Conservation (phyloP, 2,329 filamentous ascomycete genomes). For the Fusarium guadeloupense region DNA sequence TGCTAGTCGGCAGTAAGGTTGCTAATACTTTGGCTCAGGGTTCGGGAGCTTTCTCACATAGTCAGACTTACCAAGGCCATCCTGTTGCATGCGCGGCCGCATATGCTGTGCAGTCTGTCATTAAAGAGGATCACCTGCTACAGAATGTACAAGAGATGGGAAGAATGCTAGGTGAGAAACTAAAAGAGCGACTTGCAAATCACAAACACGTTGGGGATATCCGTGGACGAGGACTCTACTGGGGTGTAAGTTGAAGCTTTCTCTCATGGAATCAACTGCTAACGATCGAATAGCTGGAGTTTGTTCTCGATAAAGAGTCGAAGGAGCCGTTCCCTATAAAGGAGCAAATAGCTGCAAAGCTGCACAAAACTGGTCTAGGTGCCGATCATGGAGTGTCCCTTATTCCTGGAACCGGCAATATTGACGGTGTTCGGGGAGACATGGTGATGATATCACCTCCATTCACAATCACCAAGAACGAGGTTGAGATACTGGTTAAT, state of each 20-base stretch:
- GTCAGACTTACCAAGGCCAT: constrained; percentile 63
- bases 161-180: neutral
- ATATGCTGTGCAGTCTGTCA: constrained; percentile 47
- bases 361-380: constrained; percentile 14
- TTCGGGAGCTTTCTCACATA: constrained; percentile 59
- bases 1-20: constrained; percentile 18
- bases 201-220: constrained; percentile 35
- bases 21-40: constrained; percentile 19
- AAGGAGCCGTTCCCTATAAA: constrained; percentile 10
- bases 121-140: constrained; percentile 28
- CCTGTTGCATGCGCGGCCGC: constrained; percentile 52
- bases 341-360: constrained; percentile 9
- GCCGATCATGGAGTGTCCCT: constrained; percentile 6
- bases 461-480: constrained; percentile 18
- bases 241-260: constrained; percentile 20
- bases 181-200: constrained; percentile 4
- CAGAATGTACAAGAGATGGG: constrained; percentile 21
- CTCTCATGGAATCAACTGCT: accelerated
- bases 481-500: constrained; percentile 1
- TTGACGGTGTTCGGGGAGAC: constrained; percentile 17
- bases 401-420: constrained; percentile 14
- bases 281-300: constrained; percentile 14
- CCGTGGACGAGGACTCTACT: constrained; percentile 33
- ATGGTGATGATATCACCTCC: constrained; percentile 28
- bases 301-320: constrained; percentile 12